These are phyloP conservation scores for Dothidotthia symphoricarpi DNA, from an alignment of 2,329 filamentous ascomycete genomes.

Conservation along the genomic window DNA sequence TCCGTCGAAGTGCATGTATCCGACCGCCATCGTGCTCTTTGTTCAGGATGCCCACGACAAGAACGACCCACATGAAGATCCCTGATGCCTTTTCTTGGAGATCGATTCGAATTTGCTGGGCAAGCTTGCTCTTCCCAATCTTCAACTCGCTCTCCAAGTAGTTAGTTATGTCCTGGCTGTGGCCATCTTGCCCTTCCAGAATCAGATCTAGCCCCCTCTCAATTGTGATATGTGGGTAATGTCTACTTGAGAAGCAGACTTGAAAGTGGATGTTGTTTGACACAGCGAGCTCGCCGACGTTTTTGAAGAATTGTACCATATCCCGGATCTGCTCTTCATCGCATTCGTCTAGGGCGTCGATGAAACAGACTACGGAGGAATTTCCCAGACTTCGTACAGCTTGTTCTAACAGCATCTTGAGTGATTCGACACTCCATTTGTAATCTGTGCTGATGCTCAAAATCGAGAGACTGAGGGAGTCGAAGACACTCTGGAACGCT, in stretches of 20 bases:
- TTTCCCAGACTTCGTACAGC: conserved; percentile 5
- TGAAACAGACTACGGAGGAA: conserved; percentile 18
- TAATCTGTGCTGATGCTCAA: conserved; percentile 6
- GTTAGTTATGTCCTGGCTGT: conserved; percentile 34
- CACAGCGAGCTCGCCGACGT: conserved; percentile 32
- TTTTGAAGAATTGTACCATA: conserved; percentile 48
- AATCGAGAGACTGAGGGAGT: conserved; percentile 4
- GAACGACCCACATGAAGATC: conserved; percentile 22
- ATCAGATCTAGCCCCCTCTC: conserved; percentile 25
- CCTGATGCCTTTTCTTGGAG: conserved; percentile 36
- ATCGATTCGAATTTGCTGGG: conserved; percentile 18
- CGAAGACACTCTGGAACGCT: conserved; percentile 4
- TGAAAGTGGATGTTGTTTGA: neutral
- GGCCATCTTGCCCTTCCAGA: conserved; percentile 39
- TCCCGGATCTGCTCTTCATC: conserved; percentile 43
- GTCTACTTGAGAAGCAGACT: conserved; percentile 31
- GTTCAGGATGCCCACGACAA: conserved; percentile 48
- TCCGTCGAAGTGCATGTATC: conserved; percentile 26
- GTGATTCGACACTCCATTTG: conserved; percentile 10
- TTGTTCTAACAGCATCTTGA: conserved; percentile 10
- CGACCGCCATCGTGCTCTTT: conserved; percentile 36
- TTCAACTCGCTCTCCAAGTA: conserved; percentile 14
- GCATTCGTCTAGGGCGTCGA: conserved; percentile 53
- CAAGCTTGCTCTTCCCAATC: conserved; percentile 10
- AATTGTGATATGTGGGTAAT: conserved; percentile 47